phyloP scores from a whole-genome alignment of 78 protist genomes.

The Cavenderia fasciculata region DNA sequence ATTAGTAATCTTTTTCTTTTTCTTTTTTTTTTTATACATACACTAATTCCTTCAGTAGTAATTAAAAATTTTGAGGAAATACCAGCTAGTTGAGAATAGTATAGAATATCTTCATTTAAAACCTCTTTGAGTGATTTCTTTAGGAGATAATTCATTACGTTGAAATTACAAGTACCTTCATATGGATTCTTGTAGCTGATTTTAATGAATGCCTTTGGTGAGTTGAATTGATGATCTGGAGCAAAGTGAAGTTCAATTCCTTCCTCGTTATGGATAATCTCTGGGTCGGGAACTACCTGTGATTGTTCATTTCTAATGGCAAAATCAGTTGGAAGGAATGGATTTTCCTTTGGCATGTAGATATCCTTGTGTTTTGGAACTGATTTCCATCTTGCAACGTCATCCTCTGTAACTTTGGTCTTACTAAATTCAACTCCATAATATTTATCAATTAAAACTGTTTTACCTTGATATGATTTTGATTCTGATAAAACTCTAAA shows the following conservation, averaged over 20 bases:
- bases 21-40: too few species aligned
- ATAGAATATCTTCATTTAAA: constrained; percentile 37
- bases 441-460: background rate
- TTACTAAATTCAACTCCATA: background rate
- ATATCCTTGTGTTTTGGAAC: background rate
- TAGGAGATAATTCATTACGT: background rate
- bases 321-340: constrained; percentile 47
- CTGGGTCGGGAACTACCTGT: background rate
- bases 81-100: background rate
- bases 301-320: constrained; percentile 31
- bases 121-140: background rate
- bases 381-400: background rate
- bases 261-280: background rate
- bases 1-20: too few species aligned
- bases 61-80: background rate
- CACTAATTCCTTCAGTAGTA: background rate
- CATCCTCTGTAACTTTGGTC: background rate
- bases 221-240: constrained; percentile 41
- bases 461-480: background rate
- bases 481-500: too few species aligned
- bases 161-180: background rate
- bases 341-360: constrained; percentile 35
- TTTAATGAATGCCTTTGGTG: constrained; percentile 29
- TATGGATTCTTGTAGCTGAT: background rate
- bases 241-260: background rate